Percentiles rank a stretch among this genome's conserved stretches.
Conservation (phyloP, 164 flowering plant genomes). For the Chimonanthus salicifolius region DNA sequence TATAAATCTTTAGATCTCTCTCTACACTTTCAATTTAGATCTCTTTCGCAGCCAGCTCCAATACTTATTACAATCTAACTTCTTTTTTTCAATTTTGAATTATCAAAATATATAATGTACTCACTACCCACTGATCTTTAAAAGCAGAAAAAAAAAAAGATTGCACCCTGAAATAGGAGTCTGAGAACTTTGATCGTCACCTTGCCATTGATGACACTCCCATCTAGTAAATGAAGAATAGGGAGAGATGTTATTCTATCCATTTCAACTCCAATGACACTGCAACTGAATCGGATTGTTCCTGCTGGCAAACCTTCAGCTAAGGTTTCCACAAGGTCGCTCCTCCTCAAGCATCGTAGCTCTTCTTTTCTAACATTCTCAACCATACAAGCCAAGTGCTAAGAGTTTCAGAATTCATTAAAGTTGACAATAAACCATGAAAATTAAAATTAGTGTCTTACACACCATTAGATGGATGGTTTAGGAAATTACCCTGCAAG, state of each 20-base stretch:
- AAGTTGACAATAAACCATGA: background rate
- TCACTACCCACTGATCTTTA: too few species aligned
- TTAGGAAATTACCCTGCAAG: constrained; percentile 14
- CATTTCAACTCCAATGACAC: constrained; percentile 19
- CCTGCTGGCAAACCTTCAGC: constrained; percentile 26
- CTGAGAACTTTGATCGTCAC: constrained; percentile 13
- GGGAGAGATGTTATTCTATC: constrained; percentile 25
- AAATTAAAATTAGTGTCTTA: background rate
- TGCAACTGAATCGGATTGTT: constrained; percentile 31
- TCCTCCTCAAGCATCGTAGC: constrained; percentile 34
- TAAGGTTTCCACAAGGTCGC: constrained; percentile 30
- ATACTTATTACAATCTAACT: too few species aligned
- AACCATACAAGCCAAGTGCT: background rate
- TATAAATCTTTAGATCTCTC: too few species aligned
- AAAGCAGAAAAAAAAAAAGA: background rate
- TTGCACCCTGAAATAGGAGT: background rate
- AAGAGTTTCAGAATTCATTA: background rate
- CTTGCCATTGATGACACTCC: constrained; percentile 33
- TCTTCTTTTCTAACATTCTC: constrained; percentile 27
- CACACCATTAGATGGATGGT: background rate
- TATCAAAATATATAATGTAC: too few species aligned
- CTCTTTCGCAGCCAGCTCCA: too few species aligned
- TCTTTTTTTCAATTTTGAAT: too few species aligned
- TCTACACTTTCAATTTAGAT: too few species aligned
- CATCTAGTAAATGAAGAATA: constrained; percentile 30